phyloP scores from a whole-genome alignment of 306 rosid genomes.

The Aeschynomene evenia region DNA sequence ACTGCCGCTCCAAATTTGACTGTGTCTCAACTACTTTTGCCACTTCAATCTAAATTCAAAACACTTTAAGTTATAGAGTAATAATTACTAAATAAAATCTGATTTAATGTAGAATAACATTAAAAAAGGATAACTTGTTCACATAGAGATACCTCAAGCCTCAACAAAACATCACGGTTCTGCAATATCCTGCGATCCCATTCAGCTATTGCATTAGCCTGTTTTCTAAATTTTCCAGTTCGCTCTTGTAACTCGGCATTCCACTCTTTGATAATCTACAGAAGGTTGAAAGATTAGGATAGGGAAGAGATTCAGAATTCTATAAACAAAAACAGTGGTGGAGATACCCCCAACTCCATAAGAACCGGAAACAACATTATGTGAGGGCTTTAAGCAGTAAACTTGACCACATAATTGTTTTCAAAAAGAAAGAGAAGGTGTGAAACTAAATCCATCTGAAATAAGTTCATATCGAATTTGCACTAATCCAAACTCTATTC shows the following conservation, averaged over 20 bases:
- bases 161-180: slow-evolving; percentile 80
- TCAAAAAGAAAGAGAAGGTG: background rate
- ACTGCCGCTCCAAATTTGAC: slow-evolving; percentile 79
- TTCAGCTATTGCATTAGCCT: slow-evolving; percentile 91
- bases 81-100: background rate
- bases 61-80: slow-evolving; percentile 13
- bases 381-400: background rate
- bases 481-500: background rate
- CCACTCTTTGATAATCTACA: slow-evolving; percentile 94
- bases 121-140: slow-evolving; percentile 1
- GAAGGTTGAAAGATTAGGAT: slow-evolving; percentile 10
- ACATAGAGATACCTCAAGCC: slow-evolving; percentile 66
- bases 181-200: slow-evolving; percentile 95
- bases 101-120: background rate
- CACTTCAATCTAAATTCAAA: slow-evolving; percentile 74
- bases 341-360: slow-evolving; percentile 1
- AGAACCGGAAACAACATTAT: background rate
- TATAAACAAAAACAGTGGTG: slow-evolving; percentile 7
- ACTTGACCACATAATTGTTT: background rate
- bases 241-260: slow-evolving; percentile 94
- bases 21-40: slow-evolving; percentile 92
- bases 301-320: background rate
- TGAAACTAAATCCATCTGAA: background rate
- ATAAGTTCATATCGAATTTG: background rate
- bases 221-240: slow-evolving; percentile 89